A percentile compares a stretch with the other conserved stretches of the same genome.
Evolutionary conservation across 208 protist genomes (phyloP).

Genomic region (Wallacemonas collosoma): DNA sequence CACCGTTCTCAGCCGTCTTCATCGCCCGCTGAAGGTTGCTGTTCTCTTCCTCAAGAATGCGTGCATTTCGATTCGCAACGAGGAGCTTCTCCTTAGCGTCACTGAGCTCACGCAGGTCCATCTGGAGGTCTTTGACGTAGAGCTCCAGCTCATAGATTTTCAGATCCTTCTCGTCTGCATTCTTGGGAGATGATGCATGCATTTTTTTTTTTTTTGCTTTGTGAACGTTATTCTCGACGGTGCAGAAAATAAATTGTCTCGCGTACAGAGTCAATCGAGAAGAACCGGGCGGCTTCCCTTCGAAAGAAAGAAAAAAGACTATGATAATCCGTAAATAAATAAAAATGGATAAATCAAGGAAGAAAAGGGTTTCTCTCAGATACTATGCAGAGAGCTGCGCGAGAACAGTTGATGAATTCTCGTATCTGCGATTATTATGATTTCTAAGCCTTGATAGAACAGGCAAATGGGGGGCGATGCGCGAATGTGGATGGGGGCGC

Average conservation of each 20-base stretch:
- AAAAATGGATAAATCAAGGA: too few species aligned
- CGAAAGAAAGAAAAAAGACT: background rate
- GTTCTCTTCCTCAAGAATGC: constrained; percentile 83
- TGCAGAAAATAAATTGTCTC: too few species aligned
- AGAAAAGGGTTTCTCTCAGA: too few species aligned
- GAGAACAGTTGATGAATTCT: too few species aligned
- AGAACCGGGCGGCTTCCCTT: too few species aligned
- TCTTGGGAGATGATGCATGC: constrained; percentile 18
- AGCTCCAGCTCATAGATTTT: constrained; percentile 74
- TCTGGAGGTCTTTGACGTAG: constrained; percentile 57
- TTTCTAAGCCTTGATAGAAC: too few species aligned
- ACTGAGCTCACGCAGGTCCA: constrained; percentile 47
- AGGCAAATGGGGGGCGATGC: too few species aligned
- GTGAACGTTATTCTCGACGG: background rate
- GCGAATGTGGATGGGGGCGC: too few species aligned
- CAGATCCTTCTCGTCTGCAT: constrained; percentile 57
- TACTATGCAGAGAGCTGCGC: too few species aligned
- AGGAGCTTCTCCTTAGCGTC: constrained; percentile 68
- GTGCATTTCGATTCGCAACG: constrained; percentile 70
- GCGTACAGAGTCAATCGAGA: too few species aligned
- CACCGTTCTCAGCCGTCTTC: constrained; percentile 34
- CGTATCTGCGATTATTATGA: too few species aligned
- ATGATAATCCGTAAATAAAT: background rate
- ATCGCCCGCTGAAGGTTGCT: constrained; percentile 45
- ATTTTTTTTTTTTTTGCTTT: constrained; percentile 9